phyloP scores from a whole-genome alignment of 2,329 filamentous ascomycete species.

The Lasiodiplodia sp. region DNA sequence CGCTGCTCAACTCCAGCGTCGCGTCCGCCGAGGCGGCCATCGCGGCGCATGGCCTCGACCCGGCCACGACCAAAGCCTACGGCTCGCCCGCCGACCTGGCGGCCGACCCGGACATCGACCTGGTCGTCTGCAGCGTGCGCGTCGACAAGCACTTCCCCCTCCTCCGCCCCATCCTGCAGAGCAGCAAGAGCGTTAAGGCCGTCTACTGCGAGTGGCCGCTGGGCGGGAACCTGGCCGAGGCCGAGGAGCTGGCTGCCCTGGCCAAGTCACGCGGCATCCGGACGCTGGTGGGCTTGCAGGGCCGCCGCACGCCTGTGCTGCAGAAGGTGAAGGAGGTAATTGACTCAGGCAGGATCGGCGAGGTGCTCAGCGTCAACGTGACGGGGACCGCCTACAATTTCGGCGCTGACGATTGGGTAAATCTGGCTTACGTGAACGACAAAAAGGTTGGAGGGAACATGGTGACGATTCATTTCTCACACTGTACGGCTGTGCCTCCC shows the following conservation, averaged over 20 bases:
- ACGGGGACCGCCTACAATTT: slow-evolving; percentile 39
- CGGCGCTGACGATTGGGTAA: slow-evolving; percentile 32
- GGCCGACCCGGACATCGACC: slow-evolving; percentile 55
- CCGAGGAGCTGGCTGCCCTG: slow-evolving; percentile 52
- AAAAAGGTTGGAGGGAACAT: slow-evolving; percentile 54
- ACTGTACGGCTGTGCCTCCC: slow-evolving; percentile 33
- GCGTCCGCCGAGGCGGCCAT: slow-evolving; percentile 54
- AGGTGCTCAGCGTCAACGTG: slow-evolving; percentile 48
- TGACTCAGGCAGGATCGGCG: slow-evolving; percentile 52
- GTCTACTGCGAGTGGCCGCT: slow-evolving; percentile 62
- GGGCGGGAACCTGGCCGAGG: slow-evolving; percentile 49
- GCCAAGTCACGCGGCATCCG: slow-evolving; percentile 51
- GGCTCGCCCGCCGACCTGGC: slow-evolving; percentile 54
- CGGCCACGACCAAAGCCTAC: slow-evolving; percentile 52
- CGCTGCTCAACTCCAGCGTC: slow-evolving; percentile 57
- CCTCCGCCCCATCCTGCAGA: slow-evolving; percentile 52
- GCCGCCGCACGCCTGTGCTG: slow-evolving; percentile 49
- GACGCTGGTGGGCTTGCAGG: slow-evolving; percentile 59
- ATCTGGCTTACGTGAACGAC: slow-evolving; percentile 58
- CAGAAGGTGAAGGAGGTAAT: slow-evolving; percentile 54
- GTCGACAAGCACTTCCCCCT: slow-evolving; percentile 54
- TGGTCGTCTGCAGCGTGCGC: slow-evolving; percentile 55
- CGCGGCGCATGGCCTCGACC: slow-evolving; percentile 45
- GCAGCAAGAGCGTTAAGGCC: slow-evolving; percentile 48
- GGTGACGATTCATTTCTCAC: slow-evolving; percentile 49